Evolutionary conservation across 768 basidiomycete species (phyloP).

Genomic region (Butyriboletus loyo): DNA sequence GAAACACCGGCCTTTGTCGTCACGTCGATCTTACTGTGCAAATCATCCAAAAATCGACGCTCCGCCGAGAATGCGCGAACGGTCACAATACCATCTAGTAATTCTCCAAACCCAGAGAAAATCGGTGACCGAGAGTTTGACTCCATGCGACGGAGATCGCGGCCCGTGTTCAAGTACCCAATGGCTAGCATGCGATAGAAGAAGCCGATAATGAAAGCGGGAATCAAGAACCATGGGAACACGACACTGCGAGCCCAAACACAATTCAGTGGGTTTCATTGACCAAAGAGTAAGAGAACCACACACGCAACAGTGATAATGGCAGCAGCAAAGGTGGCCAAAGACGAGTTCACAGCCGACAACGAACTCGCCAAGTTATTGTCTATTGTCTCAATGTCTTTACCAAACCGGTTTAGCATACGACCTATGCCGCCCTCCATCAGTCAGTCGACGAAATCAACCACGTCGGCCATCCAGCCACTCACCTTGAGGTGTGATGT

Average conservation of each 20-base stretch:
- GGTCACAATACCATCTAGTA: conserved; percentile 88
- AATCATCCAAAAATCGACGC: conserved; percentile 65
- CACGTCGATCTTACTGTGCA: conserved; percentile 70
- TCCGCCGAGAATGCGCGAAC: conserved; percentile 90
- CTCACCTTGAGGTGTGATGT: conserved; percentile 75
- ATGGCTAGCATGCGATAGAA: conserved; percentile 68
- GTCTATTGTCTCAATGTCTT: conserved; percentile 89
- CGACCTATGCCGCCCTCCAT: conserved; percentile 45
- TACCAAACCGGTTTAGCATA: conserved; percentile 84
- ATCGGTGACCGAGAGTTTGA: conserved; percentile 84
- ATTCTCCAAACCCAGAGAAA: conserved; percentile 77
- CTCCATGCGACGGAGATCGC: conserved; percentile 88
- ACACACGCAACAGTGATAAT: conserved; percentile 68
- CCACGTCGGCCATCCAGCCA: too few relatives aligned
- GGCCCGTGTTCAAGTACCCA: conserved; percentile 75
- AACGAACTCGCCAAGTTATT: conserved; percentile 63
- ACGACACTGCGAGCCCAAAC: conserved; percentile 43
- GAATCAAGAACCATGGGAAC: conserved; percentile 81
- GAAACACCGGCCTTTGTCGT: conserved; percentile 61
- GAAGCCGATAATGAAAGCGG: conserved; percentile 69
- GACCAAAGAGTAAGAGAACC: neutral
- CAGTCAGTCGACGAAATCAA: neutral
- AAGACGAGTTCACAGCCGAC: conserved; percentile 72
- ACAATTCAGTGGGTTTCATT: conserved; percentile 4
- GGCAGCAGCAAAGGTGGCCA: conserved; percentile 75